Evolutionary conservation across 2,329 filamentous ascomycete genomes (phyloP).

Genomic region (Xylariaceae sp.): DNA sequence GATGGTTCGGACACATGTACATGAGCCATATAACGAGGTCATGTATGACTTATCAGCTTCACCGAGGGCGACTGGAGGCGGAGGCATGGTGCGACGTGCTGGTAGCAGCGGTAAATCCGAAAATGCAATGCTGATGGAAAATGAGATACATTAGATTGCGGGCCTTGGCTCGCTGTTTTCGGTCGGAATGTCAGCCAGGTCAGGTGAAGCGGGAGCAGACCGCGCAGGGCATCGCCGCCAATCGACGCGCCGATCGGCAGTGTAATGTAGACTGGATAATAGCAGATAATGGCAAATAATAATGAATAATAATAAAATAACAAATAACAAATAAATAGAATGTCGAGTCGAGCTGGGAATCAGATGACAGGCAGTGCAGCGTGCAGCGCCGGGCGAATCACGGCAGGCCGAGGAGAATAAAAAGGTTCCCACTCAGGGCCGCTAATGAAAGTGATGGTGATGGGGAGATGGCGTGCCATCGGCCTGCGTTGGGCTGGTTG

Average conservation of each 20-base stretch:
- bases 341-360: slow-evolving; percentile 13
- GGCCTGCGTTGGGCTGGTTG: slow-evolving; percentile 8
- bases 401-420: slow-evolving; percentile 10
- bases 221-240: slow-evolving; percentile 1
- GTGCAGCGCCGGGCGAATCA: slow-evolving; percentile 17
- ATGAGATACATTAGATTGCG: neutral
- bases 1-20: too few species aligned
- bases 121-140: neutral
- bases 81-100: slow-evolving; percentile 3
- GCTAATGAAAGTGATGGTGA: slow-evolving; percentile 4
- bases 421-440: slow-evolving; percentile 4
- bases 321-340: slow-evolving; percentile 2
- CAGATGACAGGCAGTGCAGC: slow-evolving; percentile 22
- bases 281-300: too few species aligned
- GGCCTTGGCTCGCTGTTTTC: slow-evolving; percentile 9
- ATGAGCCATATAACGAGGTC: too few species aligned
- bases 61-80: slow-evolving; percentile 19
- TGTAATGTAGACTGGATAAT: too few species aligned
- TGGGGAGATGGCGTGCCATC: slow-evolving; percentile 15
- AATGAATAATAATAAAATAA: too few species aligned
- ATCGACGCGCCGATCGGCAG: too few species aligned
- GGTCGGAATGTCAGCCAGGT: slow-evolving; percentile 9
- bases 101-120: slow-evolving; percentile 9
- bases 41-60: slow-evolving; percentile 14
- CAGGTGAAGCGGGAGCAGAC: slow-evolving; percentile 18